A percentile compares a stretch with the other conserved stretches of the same genome.
Conservation (phyloP, 1,284 basidiomycete genomes). For the Ganoderma resinaceum region DNA sequence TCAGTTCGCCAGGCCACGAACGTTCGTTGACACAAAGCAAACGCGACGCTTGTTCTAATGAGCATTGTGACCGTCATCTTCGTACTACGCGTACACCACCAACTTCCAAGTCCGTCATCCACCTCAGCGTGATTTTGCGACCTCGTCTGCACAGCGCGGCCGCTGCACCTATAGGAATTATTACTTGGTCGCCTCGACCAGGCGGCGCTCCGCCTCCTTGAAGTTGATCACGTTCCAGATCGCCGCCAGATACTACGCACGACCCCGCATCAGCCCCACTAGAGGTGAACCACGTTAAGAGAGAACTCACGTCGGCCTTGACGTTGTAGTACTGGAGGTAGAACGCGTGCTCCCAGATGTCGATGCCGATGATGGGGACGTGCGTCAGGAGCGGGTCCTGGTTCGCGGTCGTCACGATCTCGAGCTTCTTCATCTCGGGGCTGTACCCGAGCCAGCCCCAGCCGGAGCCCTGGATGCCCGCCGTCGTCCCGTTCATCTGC, state of each 20-base stretch:
- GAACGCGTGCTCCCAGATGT: constrained; percentile 96
- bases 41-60: not conserved
- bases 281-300: no score
- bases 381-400: constrained; percentile 95
- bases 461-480: constrained; percentile 94
- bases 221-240: constrained; percentile 96
- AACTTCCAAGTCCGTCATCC: constrained; percentile 18
- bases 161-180: no score
- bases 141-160: not conserved
- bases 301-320: constrained; percentile 80
- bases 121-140: not conserved
- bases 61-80: no score
- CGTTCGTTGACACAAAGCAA: not conserved
- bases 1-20: no score
- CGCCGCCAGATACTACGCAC: constrained; percentile 79
- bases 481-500: constrained; percentile 88
- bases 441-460: constrained; percentile 98
- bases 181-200: constrained; percentile 55
- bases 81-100: constrained; percentile 12
- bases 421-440: constrained; percentile 75
- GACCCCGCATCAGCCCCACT: not conserved
- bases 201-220: constrained; percentile 84
- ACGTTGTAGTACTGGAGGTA: constrained; percentile 95
- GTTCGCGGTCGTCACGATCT: constrained; percentile 92
- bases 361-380: constrained; percentile 92